Evolutionary conservation across 2,329 filamentous ascomycete genomes (phyloP).

Genomic region (Ascochyta koolunga): DNA sequence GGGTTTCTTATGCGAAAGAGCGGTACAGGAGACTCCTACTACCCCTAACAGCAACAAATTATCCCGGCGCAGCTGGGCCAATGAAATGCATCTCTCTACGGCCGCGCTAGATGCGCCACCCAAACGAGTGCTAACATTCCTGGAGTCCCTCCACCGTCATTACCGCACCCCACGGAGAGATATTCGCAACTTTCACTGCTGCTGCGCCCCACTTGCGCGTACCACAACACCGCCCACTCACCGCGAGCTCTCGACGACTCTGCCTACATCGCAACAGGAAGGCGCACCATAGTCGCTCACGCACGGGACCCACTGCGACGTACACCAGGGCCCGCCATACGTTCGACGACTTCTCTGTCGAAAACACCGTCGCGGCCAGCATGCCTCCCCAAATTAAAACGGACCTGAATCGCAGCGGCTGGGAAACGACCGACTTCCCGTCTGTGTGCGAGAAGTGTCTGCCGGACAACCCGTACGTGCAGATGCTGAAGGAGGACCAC

Average conservation of each 20-base stretch:
- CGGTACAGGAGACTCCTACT: slow-evolving; percentile 36
- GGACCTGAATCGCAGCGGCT: slow-evolving; percentile 92
- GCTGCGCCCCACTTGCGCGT: slow-evolving; percentile 15
- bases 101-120: slow-evolving; percentile 11
- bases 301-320: slow-evolving; percentile 3
- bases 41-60: slow-evolving; percentile 18
- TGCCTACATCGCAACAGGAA: slow-evolving; percentile 2
- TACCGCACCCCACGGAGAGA: slow-evolving; percentile 9
- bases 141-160: slow-evolving; percentile 5
- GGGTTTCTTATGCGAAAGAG: slow-evolving; percentile 30
- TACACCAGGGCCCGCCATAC: slow-evolving; percentile 9
- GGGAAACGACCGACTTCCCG: slow-evolving; percentile 91
- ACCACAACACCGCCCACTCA: slow-evolving; percentile 9
- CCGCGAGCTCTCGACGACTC: background rate
- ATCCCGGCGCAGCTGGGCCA: slow-evolving; percentile 4
- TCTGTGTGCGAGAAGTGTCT: slow-evolving; percentile 92
- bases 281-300: slow-evolving; percentile 2
- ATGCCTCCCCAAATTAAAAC: slow-evolving; percentile 96
- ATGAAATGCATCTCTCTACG: slow-evolving; percentile 11
- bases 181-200: slow-evolving; percentile 3
- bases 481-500: slow-evolving; percentile 98
- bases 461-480: slow-evolving; percentile 95
- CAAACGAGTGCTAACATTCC: slow-evolving; percentile 3
- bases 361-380: slow-evolving; percentile 1
- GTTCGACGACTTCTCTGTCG: background rate